These are phyloP conservation scores for Flaveria bidentis DNA, from an alignment of 129 eudicot genomes.

Conservation along the genomic window DNA sequence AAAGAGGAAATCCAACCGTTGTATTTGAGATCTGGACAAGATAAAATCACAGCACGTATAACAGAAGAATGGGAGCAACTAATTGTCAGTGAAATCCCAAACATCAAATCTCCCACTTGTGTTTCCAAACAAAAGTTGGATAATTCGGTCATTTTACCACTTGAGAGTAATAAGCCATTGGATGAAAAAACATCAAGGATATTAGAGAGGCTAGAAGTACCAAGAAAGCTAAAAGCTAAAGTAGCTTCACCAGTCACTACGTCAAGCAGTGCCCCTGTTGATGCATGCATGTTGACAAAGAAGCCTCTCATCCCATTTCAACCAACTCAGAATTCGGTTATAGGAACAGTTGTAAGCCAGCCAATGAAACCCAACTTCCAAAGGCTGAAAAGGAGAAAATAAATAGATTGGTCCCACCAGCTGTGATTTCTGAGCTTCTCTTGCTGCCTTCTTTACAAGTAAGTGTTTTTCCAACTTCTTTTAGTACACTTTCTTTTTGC, in stretches of 20 bases:
- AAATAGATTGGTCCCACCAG: slow-evolving; percentile 33
- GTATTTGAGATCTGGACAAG: slow-evolving; percentile 38
- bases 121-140: slow-evolving; percentile 44
- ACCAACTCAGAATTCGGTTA: slow-evolving; percentile 45
- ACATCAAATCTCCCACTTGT: slow-evolving; percentile 50
- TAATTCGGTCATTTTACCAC: slow-evolving; percentile 37
- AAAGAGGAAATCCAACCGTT: slow-evolving; percentile 40
- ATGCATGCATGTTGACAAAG: slow-evolving; percentile 41
- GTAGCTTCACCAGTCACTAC: slow-evolving; percentile 47
- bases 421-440: slow-evolving; percentile 27
- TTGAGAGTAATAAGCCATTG: slow-evolving; percentile 47
- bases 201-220: slow-evolving; percentile 82
- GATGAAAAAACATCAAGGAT: slow-evolving; percentile 83
- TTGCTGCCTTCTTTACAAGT: slow-evolving; percentile 27
- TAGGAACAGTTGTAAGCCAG: slow-evolving; percentile 49
- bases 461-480: slow-evolving; percentile 20
- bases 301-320: slow-evolving; percentile 72
- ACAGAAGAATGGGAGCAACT: slow-evolving; percentile 86
- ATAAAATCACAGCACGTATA: slow-evolving; percentile 39
- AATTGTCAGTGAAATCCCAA: slow-evolving; percentile 53
- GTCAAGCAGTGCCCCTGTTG: slow-evolving; percentile 40
- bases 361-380: slow-evolving; percentile 84
- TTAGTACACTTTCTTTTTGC: not conserved
- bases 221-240: slow-evolving; percentile 74
- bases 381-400: slow-evolving; percentile 61